A percentile compares a stretch with the other conserved stretches of the same genome.
Conservation (phyloP, 202 grass and related monocot species). For the Schoenoplectus triqueter region DNA sequence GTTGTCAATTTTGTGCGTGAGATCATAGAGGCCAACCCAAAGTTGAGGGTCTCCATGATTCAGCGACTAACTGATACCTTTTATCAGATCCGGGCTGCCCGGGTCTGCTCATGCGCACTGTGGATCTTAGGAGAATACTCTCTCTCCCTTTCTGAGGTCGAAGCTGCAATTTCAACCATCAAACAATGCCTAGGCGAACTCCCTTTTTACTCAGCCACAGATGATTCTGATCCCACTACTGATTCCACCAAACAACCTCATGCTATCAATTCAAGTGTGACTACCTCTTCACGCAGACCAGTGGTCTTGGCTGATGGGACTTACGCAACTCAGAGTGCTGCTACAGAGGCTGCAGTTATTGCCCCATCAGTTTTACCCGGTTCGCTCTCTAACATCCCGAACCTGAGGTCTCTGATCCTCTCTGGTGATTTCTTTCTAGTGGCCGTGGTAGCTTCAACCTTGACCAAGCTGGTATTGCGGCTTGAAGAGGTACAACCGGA, state of each 20-base stretch:
- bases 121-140: slow-evolving; percentile 86
- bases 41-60: slow-evolving; percentile 75
- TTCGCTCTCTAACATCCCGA: slow-evolving; percentile 46
- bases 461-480: slow-evolving; percentile 76
- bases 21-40: slow-evolving; percentile 76
- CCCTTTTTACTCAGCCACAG: slow-evolving; percentile 59
- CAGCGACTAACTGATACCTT: slow-evolving; percentile 68
- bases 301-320: slow-evolving; percentile 76
- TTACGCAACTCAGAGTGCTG: slow-evolving; percentile 72
- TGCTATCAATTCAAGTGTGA: slow-evolving; percentile 54
- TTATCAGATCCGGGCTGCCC: slow-evolving; percentile 69
- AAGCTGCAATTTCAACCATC: slow-evolving; percentile 62
- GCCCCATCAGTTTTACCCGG: slow-evolving; percentile 59
- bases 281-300: slow-evolving; percentile 68
- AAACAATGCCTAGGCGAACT: slow-evolving; percentile 73
- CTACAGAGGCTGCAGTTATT: slow-evolving; percentile 55
- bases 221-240: slow-evolving; percentile 47
- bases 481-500: slow-evolving; percentile 69
- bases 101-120: slow-evolving; percentile 63
- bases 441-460: slow-evolving; percentile 55
- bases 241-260: slow-evolving; percentile 50
- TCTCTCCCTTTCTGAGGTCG: slow-evolving; percentile 64
- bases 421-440: slow-evolving; percentile 83
- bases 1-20: slow-evolving; percentile 73
- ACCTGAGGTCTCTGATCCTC: slow-evolving; percentile 77